Percentiles rank a stretch among this genome's conserved stretches.
These are phyloP conservation scores for Syzygium aromaticum DNA, from an alignment of 345 rosid species.

Conservation along the genomic window DNA sequence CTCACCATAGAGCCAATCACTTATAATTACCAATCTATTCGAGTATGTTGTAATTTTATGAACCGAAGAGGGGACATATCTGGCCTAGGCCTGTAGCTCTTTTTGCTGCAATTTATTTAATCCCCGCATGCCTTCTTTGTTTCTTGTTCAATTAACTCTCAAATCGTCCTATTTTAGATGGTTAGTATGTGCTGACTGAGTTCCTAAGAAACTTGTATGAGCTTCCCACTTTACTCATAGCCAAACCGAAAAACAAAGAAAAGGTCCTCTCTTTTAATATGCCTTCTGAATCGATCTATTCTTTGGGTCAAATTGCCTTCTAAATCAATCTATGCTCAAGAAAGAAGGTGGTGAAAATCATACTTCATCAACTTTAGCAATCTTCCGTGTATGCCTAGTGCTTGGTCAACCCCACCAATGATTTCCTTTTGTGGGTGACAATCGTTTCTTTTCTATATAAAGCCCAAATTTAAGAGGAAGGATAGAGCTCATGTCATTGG, in stretches of 20 bases:
- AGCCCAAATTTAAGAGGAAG: neutral
- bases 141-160: neutral
- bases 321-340: neutral
- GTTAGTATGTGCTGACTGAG: neutral
- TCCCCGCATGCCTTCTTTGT: neutral
- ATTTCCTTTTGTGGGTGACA: neutral
- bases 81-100: neutral
- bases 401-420: neutral
- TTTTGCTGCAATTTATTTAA: neutral
- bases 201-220: neutral
- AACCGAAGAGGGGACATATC: neutral
- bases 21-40: neutral
- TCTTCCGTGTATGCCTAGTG: neutral
- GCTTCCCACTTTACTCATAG: neutral
- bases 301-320: neutral
- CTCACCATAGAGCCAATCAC: neutral
- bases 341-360: neutral
- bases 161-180: neutral
- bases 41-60: neutral
- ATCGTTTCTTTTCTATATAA: neutral
- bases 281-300: neutral
- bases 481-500: neutral
- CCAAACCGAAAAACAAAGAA: neutral
- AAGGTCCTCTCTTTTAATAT: neutral
- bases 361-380: neutral